Evolutionary conservation across 495 filamentous ascomycete genomes (phyloP).

Genomic region (Durotheca rogersii): DNA sequence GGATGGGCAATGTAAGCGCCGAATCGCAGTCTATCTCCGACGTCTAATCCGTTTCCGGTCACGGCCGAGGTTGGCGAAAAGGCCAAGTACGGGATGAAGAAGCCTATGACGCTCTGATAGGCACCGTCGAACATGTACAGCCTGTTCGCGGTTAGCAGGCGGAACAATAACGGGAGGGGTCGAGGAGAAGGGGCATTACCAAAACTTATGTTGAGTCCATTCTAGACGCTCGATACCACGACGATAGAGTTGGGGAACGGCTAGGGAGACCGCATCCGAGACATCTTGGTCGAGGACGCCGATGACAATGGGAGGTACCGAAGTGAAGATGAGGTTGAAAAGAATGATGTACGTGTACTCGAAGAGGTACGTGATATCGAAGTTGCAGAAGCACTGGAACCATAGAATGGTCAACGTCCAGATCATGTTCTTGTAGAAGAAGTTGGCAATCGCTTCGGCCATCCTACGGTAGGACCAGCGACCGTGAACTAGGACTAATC

Average conservation of each 20-base stretch:
- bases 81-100: slow-evolving; percentile 86
- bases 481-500: slow-evolving; percentile 91
- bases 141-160: slow-evolving; percentile 54
- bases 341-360: slow-evolving; percentile 97
- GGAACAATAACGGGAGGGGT: background rate
- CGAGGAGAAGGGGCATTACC: slow-evolving; percentile 55
- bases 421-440: slow-evolving; percentile 99
- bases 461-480: slow-evolving; percentile 94
- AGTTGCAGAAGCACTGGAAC: slow-evolving; percentile 95
- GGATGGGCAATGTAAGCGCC: slow-evolving; percentile 79
- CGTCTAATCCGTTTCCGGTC: slow-evolving; percentile 64
- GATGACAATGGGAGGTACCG: slow-evolving; percentile 91
- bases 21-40: slow-evolving; percentile 76
- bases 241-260: slow-evolving; percentile 92
- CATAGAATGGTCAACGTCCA: slow-evolving; percentile 98
- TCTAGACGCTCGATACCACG: slow-evolving; percentile 95
- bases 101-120: slow-evolving; percentile 90
- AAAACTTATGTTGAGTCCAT: slow-evolving; percentile 97
- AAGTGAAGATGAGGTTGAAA: slow-evolving; percentile 97
- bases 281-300: slow-evolving; percentile 98
- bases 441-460: slow-evolving; percentile 93
- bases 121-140: slow-evolving; percentile 92
- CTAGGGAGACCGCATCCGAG: slow-evolving; percentile 86
- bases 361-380: slow-evolving; percentile 93
- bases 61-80: slow-evolving; percentile 67